Evolutionary conservation across 2,329 filamentous ascomycete species (phyloP), one percentile per base, ranked within the genome.

Genomic region (Fusarium lateritium): DNA sequence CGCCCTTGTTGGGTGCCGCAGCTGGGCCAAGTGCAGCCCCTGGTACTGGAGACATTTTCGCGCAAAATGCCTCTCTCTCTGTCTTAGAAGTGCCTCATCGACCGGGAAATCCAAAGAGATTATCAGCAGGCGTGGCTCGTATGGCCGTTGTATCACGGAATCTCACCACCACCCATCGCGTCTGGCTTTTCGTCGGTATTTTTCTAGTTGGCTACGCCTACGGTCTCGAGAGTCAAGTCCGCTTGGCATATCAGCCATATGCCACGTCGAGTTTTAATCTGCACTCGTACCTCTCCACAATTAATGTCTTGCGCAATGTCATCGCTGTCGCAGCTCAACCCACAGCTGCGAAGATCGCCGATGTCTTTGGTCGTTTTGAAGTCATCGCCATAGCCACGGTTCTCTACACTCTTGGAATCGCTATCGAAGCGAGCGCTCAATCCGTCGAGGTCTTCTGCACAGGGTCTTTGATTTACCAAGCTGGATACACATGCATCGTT

Each of bases 181-280:
- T 83, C 15, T 80, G 82, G 63, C 80, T 90, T 47, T 89, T 89
- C 69, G 71, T 83, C 31, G 82, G 85, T 24, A 83, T 90, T 55
- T 90, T 90, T 73, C 71, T 90, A 21, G 80, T 89, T 46, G 84
- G 86, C 3, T 91, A 88, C 72, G 86, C 85, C 7, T 90, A 89
- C 70, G 86, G 86, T 0, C 78, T 89, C 28, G 86, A 89, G 73
- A 83, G 83, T 26, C 83, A 81, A 9, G 80, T 88, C 31, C 82
- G 87, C 3, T 79, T 77, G 15, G 81, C 83, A 3, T 89, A 87
- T 71, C 84, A 86, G 79, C 83, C 87, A 1, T 81, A 83, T 67
- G 88, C 88, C 0, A 88, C 87, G 0, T 81, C 83, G 0, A 80
- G 77, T 33, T 88, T 85, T 68, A 75, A 76, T 6, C 63, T 82